A percentile compares a stretch with the other conserved stretches of the same genome.
Evolutionary conservation across 371 early-diverging fungal species (phyloP).

Genomic region (Rhizomucor pusillus): DNA sequence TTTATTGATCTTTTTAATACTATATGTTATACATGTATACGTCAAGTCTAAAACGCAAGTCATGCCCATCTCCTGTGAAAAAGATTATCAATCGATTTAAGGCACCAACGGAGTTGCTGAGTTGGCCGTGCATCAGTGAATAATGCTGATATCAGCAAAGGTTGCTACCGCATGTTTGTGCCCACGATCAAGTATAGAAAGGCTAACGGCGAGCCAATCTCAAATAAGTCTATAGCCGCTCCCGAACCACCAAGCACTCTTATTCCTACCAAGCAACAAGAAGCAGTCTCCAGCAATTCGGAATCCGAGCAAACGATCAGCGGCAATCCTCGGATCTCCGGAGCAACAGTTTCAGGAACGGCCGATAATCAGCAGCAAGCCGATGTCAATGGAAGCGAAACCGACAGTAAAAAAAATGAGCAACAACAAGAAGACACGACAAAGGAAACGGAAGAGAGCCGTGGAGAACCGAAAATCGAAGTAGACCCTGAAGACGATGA

Average conservation of each 20-base stretch:
- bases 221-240: not conserved
- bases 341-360: too few species aligned
- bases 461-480: slow-evolving; percentile 24
- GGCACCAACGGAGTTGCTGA: too few species aligned
- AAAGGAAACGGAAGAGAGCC: slow-evolving; percentile 2
- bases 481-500: slow-evolving; percentile 40
- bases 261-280: slow-evolving; percentile 5
- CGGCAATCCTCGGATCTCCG: not conserved
- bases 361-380: too few species aligned
- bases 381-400: not conserved
- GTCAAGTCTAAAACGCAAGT: too few species aligned
- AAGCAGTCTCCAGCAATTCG: not conserved
- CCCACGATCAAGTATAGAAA: slow-evolving; percentile 43
- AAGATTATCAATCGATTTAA: too few species aligned
- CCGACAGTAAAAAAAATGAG: not conserved
- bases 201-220: slow-evolving; percentile 18
- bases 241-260: not conserved
- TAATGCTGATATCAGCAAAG: too few species aligned
- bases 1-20: too few species aligned
- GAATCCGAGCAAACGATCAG: not conserved
- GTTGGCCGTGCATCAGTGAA: too few species aligned
- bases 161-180: slow-evolving; percentile 28
- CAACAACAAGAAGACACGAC: not conserved
- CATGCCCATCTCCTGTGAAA: too few species aligned
- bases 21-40: too few species aligned